Percentiles rank a stretch among this genome's conserved stretches.
Conservation (phyloP, 2,329 filamentous ascomycete species). For the Bipolaris gigantea region DNA sequence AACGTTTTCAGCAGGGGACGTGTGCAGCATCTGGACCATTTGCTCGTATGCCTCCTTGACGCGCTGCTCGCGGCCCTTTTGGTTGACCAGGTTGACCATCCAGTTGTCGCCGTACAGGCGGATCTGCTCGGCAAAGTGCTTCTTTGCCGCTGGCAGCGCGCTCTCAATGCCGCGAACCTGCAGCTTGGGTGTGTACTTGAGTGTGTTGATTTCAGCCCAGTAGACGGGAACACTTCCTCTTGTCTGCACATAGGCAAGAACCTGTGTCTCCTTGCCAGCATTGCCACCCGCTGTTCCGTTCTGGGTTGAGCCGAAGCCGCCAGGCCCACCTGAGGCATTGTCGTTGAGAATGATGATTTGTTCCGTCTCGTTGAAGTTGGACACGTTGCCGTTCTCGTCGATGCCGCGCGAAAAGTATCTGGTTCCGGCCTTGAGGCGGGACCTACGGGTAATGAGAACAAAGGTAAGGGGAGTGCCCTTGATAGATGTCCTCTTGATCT, state of each 20-base stretch:
- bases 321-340: conserved; percentile 66
- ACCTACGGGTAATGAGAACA: conserved; percentile 83
- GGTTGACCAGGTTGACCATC: conserved; percentile 95
- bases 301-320: conserved; percentile 78
- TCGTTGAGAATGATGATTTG: conserved; percentile 91
- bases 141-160: conserved; percentile 74
- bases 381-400: conserved; percentile 91
- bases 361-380: conserved; percentile 99
- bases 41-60: conserved; percentile 95
- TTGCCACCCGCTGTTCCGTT: conserved; percentile 63
- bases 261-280: conserved; percentile 75
- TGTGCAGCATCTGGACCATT: conserved; percentile 75
- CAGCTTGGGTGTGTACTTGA: conserved; percentile 88
- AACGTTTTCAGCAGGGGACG: conserved; percentile 66
- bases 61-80: conserved; percentile 84
- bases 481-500: conserved; percentile 83
- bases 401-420: conserved; percentile 94
- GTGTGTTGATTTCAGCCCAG: conserved; percentile 93
- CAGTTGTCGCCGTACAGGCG: conserved; percentile 93
- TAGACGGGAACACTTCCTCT: conserved; percentile 93
- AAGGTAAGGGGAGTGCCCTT: conserved; percentile 84
- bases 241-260: conserved; percentile 94
- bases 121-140: conserved; percentile 94
- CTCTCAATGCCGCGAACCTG: conserved; percentile 84
- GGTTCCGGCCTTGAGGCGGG: conserved; percentile 84